Evolutionary conservation across 1,284 basidiomycete species (phyloP).

Genomic region (Microbotryum lychnidis-dioicae): DNA sequence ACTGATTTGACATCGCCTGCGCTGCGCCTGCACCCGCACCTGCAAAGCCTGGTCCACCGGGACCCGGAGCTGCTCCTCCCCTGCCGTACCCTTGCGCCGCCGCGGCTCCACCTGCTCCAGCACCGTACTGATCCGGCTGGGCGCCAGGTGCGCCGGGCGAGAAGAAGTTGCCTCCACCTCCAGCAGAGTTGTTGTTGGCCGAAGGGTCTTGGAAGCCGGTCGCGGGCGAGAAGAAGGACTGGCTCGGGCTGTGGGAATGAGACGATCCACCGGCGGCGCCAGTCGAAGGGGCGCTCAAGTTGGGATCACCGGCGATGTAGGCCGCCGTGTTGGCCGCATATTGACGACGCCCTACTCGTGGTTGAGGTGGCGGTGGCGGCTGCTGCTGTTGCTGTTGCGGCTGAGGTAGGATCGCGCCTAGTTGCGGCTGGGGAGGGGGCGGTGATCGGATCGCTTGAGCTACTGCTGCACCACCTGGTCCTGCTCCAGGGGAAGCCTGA

Average conservation of each 20-base stretch:
- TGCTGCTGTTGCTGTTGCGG: constrained; percentile 17
- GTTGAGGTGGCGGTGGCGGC: not conserved
- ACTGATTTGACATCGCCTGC: constrained; percentile 70
- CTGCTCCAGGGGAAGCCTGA: not conserved
- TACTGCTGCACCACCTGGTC: not conserved
- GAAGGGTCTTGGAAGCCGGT: not conserved
- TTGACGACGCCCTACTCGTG: constrained; percentile 10
- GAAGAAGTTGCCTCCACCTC: constrained; percentile 1
- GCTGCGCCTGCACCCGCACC: constrained; percentile 36
- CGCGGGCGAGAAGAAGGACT: constrained; percentile 21
- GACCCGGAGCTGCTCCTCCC: constrained; percentile 1
- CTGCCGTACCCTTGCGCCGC: not conserved
- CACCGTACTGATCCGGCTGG: not conserved
- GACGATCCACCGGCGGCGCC: constrained; percentile 1
- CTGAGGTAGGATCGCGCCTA: constrained; percentile 13
- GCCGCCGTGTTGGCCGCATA: constrained; percentile 27
- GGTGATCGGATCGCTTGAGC: too few species aligned
- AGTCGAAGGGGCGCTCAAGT: not conserved
- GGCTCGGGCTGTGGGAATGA: constrained; percentile 22
- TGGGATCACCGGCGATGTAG: constrained; percentile 24
- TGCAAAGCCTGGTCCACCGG: not conserved
- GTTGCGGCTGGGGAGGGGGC: too few species aligned
- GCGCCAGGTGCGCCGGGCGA: constrained; percentile 1
- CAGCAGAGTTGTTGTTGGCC: not conserved
- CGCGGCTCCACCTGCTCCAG: too few species aligned